These are phyloP conservation scores for Paecilomyces niveus DNA, from an alignment of 2,329 filamentous ascomycete species.

Conservation along the genomic window DNA sequence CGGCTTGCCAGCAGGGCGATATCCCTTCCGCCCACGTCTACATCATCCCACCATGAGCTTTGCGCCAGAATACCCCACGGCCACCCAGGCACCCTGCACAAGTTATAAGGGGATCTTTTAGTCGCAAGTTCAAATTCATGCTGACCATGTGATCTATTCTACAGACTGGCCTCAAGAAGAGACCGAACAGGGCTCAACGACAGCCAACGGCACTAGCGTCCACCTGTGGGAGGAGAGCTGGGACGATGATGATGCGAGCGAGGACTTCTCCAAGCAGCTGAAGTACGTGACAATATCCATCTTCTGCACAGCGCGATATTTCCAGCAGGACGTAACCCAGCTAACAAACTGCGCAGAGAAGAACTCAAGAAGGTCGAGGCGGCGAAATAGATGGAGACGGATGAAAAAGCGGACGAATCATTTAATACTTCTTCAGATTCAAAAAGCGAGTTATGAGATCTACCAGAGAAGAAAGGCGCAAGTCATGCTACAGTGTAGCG, in stretches of 20 bases:
- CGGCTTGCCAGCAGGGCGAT: background rate
- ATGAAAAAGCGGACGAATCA: conserved; percentile 6
- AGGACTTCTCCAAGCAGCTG: conserved; percentile 92
- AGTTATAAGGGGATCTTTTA: background rate
- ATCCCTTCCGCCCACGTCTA: background rate
- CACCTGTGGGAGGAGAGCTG: conserved; percentile 99
- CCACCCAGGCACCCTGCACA: background rate
- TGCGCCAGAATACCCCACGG: background rate
- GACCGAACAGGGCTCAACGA: conserved; percentile 59
- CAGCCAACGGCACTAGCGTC: conserved; percentile 52
- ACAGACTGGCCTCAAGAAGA: conserved; percentile 91
- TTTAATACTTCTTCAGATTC: background rate
- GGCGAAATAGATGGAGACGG: conserved; percentile 53
- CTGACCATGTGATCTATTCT: conserved; percentile 6
- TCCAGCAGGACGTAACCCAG: background rate
- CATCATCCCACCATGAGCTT: background rate
- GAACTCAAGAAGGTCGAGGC: conserved; percentile 91
- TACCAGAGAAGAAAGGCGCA: background rate
- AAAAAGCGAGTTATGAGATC: background rate
- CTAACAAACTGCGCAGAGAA: conserved; percentile 35
- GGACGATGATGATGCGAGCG: conserved; percentile 96
- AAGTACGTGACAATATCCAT: conserved; percentile 55
- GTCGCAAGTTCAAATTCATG: background rate
- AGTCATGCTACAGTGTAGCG: background rate
- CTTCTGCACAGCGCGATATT: background rate